Evolutionary conservation across 331 rosid genomes (phyloP), one percentile per base, ranked within the genome.

Genomic region (Pyrus hybrid): DNA sequence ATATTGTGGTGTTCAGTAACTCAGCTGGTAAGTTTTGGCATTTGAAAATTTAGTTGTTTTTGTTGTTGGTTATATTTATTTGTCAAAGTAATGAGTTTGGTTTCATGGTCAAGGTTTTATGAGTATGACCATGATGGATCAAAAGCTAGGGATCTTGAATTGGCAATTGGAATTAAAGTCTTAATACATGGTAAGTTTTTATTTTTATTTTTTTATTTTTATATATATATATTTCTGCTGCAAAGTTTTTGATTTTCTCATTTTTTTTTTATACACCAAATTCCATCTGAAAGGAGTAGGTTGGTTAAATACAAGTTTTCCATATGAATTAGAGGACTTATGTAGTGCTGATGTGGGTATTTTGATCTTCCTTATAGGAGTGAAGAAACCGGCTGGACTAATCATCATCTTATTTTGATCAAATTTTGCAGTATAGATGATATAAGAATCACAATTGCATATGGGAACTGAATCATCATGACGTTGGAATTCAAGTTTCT

Each of bases 301-400:
- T 16, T 4, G 21, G 51, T 28, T 63, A 17, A 56, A 35, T 25
- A 11, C 35, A 18, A 56, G 32, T 57, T 67, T 29, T 32, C 43
- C 43, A 37, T 37, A 37, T 12, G 43, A 37, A 9, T 9, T 58
- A 65, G 20, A 29, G 60, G 33, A 3, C 56, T 81, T 76, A 29
- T 33, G 6, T 51, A 6, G 51, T 47, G 53, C 56, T 82, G 78
- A 79, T 56, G 51, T 51, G 49, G 23, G 33, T 53, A 5, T 69
- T 28, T 82, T 53, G 62, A 70, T 78, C 41, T 74, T 49, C 18
- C 80, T 26, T 78, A 47, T 72, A 92, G 99, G 86, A 68, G 77
- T 86, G 85, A 94, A 94, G 90, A 94, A 94, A 86, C 99, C 97
- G 4, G 96, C 92, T 54, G 97, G 97, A 35, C n/a, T n/a, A n/a